phyloP scores from a whole-genome alignment of 176 grass and related monocot species.

The barley (Hordeum vulgare) region MorexV3_pseudomolecules_assembly NC_058520.1:587310438-587310937 shows the following conservation, averaged over 20 bases:
- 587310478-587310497: too few relatives aligned
- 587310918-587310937: neutral
- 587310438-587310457: too few relatives aligned
- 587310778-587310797: constrained; percentile 37
- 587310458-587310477: too few relatives aligned
- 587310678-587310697: too few relatives aligned
- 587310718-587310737: constrained; percentile 22
- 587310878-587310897: neutral
- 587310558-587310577: too few relatives aligned
- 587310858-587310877: neutral
- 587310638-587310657: neutral
- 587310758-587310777: neutral
- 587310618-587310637: neutral
- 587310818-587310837: constrained; percentile 7
- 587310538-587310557: too few relatives aligned
- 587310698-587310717: constrained; percentile 20
- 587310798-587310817: neutral
- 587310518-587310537: too few relatives aligned
- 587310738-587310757: constrained; percentile 23
- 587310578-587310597: constrained; percentile 9
- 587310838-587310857: neutral
- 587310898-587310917: neutral
- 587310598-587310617: constrained; percentile 12
- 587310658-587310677: constrained; percentile 12
- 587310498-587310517: too few relatives aligned